Conservation (phyloP, 176 grass and related monocot genomes). For the Oryza australiensis region DNA sequence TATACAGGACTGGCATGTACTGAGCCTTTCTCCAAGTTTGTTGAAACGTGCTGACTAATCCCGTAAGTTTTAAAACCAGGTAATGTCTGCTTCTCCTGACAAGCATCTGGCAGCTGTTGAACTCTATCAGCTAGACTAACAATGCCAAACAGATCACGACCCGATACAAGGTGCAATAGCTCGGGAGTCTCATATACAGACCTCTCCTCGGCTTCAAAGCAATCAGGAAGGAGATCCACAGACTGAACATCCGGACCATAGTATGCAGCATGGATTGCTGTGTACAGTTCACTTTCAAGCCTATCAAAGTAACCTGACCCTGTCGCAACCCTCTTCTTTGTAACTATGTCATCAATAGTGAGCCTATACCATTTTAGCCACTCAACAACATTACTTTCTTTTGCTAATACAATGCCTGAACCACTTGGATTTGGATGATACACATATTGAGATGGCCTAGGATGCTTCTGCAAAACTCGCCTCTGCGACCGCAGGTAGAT, state of each 20-base stretch:
- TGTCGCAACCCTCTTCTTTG: conserved; percentile 61
- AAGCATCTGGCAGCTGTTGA: conserved; percentile 51
- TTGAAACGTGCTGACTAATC: conserved; percentile 24
- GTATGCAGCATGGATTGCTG: conserved; percentile 80
- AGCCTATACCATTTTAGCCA: conserved; percentile 96
- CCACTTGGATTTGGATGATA: conserved; percentile 43
- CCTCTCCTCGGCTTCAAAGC: conserved; percentile 95
- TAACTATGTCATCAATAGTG: conserved; percentile 74
- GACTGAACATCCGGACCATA: conserved; percentile 71
- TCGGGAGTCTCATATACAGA: conserved; percentile 76
- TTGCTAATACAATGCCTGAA: conserved; percentile 54
- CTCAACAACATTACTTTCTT: conserved; percentile 83
- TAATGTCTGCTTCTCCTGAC: conserved; percentile 42
- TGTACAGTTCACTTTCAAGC: conserved; percentile 87
- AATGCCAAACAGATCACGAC: conserved; percentile 87
- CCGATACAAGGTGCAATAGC: conserved; percentile 89
- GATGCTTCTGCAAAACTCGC: conserved; percentile 43
- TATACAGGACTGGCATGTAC: conserved; percentile 9
- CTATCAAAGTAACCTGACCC: conserved; percentile 76
- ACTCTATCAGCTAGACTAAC: conserved; percentile 55
- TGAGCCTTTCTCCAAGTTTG: conserved; percentile 24
- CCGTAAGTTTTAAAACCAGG: conserved; percentile 20
- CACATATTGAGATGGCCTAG: conserved; percentile 47
- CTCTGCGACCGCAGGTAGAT: conserved; percentile 67
- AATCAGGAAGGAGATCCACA: conserved; percentile 82